Conservation (phyloP, 257 asterid genomes). For the Avicennia marina region DNA sequence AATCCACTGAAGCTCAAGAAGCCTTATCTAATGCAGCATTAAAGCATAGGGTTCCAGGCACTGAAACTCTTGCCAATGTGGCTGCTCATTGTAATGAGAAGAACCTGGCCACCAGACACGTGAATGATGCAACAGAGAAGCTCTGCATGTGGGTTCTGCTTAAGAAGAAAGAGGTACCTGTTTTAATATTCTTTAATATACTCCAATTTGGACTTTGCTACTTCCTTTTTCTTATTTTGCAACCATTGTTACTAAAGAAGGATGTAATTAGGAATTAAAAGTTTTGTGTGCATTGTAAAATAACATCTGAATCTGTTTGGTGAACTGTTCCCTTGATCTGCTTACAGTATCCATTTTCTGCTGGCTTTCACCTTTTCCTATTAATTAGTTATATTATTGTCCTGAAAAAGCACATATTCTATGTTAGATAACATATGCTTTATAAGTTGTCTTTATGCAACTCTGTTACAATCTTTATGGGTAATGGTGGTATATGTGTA, state of each 20-base stretch:
- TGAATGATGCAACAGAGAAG: conserved; percentile 60
- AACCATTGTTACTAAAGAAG: background rate
- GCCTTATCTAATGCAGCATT: conserved; percentile 51
- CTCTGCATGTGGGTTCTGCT: conserved; percentile 73
- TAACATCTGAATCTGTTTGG: background rate
- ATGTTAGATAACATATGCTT: background rate
- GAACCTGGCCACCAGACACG: conserved; percentile 70
- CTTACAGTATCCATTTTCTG: background rate
- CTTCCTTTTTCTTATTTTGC: background rate
- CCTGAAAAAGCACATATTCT: background rate
- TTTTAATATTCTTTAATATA: background rate
- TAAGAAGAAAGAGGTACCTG: conserved; percentile 58
- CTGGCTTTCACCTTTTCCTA: background rate
- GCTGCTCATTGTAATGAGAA: conserved; percentile 74
- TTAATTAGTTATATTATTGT: background rate
- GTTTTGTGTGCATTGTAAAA: background rate
- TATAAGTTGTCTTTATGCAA: background rate
- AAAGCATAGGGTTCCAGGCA: conserved; percentile 37
- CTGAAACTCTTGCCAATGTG: conserved; percentile 47
- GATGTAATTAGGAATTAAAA: background rate
- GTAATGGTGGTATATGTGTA: too few relatives aligned
- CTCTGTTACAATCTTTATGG: background rate
- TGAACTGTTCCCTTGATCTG: background rate
- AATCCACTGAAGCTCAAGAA: conserved; percentile 57
- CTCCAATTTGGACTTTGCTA: background rate